A percentile compares a stretch with the other conserved stretches of the same genome.
Evolutionary conservation across 306 rosid species (phyloP).

Genomic region (Heteromeles arbutifolia): DNA sequence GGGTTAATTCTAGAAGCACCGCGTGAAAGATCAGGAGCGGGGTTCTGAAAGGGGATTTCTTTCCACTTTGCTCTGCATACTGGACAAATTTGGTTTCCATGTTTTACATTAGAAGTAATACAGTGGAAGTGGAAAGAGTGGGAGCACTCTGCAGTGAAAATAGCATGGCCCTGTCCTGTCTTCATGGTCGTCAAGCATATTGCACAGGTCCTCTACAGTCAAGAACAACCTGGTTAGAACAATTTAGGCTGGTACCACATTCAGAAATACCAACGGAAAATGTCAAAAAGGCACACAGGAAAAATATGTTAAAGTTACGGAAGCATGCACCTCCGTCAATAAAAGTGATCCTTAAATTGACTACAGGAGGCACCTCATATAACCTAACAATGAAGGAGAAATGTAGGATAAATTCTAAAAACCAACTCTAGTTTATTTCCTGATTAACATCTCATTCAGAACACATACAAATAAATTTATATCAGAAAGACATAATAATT

Average conservation of each 20-base stretch:
- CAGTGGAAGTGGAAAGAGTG: constrained; percentile 95
- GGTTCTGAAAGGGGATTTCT: constrained; percentile 74
- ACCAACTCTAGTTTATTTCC: background rate
- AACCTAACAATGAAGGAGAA: background rate
- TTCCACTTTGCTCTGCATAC: constrained; percentile 94
- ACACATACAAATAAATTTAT: background rate
- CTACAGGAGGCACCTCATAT: background rate
- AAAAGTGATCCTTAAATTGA: background rate
- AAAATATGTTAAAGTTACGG: background rate
- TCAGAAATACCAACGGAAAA: background rate
- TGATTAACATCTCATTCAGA: background rate
- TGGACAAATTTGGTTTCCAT: constrained; percentile 84
- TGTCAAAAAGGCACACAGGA: background rate
- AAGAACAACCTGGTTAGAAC: constrained; percentile 24
- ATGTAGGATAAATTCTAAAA: background rate
- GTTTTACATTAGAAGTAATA: constrained; percentile 82
- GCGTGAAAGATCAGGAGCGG: constrained; percentile 37
- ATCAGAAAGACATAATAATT: background rate
- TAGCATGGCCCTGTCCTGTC: constrained; percentile 83
- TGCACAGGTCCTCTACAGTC: constrained; percentile 68
- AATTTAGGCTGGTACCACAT: background rate
- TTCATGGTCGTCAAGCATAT: constrained; percentile 74
- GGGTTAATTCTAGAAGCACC: constrained; percentile 41
- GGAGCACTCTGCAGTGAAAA: constrained; percentile 95
- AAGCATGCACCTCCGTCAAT: background rate